These are phyloP conservation scores for Theileria parva DNA, from an alignment of 169 alveolate genomes.

Conservation along the genomic window DNA sequence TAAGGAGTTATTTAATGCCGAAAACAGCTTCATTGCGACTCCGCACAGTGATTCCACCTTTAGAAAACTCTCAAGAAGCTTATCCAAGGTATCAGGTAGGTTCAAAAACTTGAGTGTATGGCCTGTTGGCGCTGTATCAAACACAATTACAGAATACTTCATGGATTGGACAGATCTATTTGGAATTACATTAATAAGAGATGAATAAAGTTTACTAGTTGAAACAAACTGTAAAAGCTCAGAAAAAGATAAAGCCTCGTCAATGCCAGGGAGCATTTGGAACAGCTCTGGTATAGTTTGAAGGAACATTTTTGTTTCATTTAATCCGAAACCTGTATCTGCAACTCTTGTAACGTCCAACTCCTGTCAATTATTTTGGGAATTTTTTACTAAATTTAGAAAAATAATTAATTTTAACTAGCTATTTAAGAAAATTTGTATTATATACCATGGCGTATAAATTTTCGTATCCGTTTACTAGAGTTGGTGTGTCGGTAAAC, in stretches of 20 bases:
- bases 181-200: neutral
- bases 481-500: constrained; percentile 90
- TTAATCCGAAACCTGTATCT: constrained; percentile 76
- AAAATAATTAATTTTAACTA: neutral
- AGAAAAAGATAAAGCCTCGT: constrained; percentile 97
- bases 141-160: constrained; percentile 91
- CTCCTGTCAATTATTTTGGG: constrained; percentile 73
- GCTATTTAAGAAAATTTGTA: too few species aligned
- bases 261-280: constrained; percentile 96
- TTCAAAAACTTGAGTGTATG: constrained; percentile 96
- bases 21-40: constrained; percentile 59
- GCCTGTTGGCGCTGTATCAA: constrained; percentile 99
- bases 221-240: constrained; percentile 88
- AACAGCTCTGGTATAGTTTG: constrained; percentile 87
- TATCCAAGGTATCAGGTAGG: constrained; percentile 93
- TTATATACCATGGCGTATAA: constrained; percentile 88
- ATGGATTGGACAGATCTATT: constrained; percentile 87
- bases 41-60: constrained; percentile 79
- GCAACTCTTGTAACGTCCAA: constrained; percentile 85
- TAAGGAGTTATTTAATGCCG: constrained; percentile 27
- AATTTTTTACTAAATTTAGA: neutral
- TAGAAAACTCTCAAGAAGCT: constrained; percentile 88
- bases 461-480: constrained; percentile 91
- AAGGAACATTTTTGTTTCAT: constrained; percentile 67
- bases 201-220: neutral